Evolutionary conservation across 768 basidiomycete species (phyloP), one percentile per base, ranked within the genome.

Genomic region (Postia placenta): DNA sequence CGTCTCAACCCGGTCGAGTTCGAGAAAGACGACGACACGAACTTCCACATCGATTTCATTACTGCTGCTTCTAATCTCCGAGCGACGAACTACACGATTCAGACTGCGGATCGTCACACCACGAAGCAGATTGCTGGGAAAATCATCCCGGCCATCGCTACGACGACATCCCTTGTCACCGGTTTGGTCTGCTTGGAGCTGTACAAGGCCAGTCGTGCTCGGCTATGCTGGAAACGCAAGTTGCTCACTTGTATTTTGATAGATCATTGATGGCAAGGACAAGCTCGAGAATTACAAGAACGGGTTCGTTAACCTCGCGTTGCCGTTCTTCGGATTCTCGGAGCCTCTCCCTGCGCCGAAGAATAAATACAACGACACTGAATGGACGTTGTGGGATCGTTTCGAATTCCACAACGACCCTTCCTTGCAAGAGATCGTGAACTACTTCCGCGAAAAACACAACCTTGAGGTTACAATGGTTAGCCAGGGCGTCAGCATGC

Each of bases 141-240:
- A 75, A 98, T 98, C 63, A 98, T 99, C 55, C 96, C 96, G 50
- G 96, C 96, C 19, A 97, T 98, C 61, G 95, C 94, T n/a, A 98
- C 95, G 4, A 97, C 95, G 3, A 98, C 96, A 1, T 85, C 93
- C 15, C 79, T 97, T 43, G 89, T 96, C 42, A 92, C 92, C n/a
- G 95, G 95, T 17, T 68, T 98, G 50, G 91, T 95, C 40, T 97
- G 95, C 67, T 68, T 98, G 45, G 96, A 99, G 69, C 78, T 99
- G 35, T 97, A 95, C 77, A 99, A 99, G 83, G 91, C 87, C 57
- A 50, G 66, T 48, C 5, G n/a, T 37, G 6, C 20, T 22, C 19
- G 33, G 11, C 33, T 35, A 9, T 35, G 33, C n/a, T 35, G n/a
- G 9, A n/a, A n/a, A n/a, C 33, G 33, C 11, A n/a, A n/a, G n/a